phyloP scores from a whole-genome alignment of 2,329 filamentous ascomycete genomes.

The Cryoendolithus antarcticus region DNA sequence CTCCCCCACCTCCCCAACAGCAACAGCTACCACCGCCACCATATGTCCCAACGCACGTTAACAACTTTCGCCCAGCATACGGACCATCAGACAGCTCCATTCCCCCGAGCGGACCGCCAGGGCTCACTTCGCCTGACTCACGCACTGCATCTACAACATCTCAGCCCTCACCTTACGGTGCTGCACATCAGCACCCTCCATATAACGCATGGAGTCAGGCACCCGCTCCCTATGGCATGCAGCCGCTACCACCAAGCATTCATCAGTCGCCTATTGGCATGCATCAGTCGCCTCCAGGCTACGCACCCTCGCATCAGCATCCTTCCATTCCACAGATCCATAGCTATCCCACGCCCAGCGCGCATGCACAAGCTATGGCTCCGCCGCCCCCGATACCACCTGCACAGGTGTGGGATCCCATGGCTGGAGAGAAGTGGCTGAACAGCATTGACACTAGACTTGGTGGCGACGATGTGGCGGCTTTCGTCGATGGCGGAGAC shows the following conservation, averaged over 20 bases:
- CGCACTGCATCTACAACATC: constrained; percentile 15
- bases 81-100: constrained; percentile 8
- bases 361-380: constrained; percentile 3
- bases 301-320: background rate
- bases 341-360: constrained; percentile 2
- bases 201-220: constrained; percentile 15
- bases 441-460: constrained; percentile 25
- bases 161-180: constrained; percentile 13
- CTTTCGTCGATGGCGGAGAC: constrained; percentile 27
- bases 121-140: constrained; percentile 18
- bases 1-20: constrained; percentile 8
- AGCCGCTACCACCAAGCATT: constrained; percentile 1
- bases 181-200: constrained; percentile 8
- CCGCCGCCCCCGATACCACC: constrained; percentile 5
- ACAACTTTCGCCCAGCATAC: constrained; percentile 17
- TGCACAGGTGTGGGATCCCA: constrained; percentile 13
- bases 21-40: constrained; percentile 6
- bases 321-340: background rate
- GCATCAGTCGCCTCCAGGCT: background rate
- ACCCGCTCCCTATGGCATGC: constrained; percentile 12
- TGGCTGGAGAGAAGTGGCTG: constrained; percentile 24
- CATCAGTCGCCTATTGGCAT: too few species aligned
- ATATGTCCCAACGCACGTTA: constrained; percentile 9
- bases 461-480: constrained; percentile 28
- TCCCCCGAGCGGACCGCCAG: constrained; percentile 11